Evolutionary conservation across 495 filamentous ascomycete genomes (phyloP).

Genomic region (Lophiotrema nucula): DNA sequence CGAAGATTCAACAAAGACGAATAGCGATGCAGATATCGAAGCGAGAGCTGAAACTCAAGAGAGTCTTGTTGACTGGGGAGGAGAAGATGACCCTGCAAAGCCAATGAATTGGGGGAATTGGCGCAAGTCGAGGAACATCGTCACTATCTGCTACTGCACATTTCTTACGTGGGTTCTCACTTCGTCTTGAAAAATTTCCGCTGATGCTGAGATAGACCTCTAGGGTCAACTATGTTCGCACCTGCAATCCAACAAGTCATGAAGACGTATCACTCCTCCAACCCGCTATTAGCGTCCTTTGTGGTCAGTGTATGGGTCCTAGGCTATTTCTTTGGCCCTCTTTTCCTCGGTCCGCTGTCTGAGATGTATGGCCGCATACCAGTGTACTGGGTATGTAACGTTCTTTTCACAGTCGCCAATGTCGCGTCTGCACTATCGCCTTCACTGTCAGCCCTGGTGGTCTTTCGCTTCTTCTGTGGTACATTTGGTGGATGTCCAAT

Average conservation of each 20-base stretch:
- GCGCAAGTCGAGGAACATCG: constrained; percentile 18
- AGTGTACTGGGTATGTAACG: constrained; percentile 44
- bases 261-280: constrained; percentile 12
- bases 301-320: constrained; percentile 46
- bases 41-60: neutral
- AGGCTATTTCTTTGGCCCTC: constrained; percentile 35
- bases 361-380: constrained; percentile 47
- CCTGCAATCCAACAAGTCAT: constrained; percentile 25
- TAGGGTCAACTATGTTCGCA: constrained; percentile 33
- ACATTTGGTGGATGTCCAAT: constrained; percentile 44
- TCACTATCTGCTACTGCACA: constrained; percentile 24
- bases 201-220: constrained; percentile 31
- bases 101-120: constrained; percentile 21
- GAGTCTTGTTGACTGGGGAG: constrained; percentile 16
- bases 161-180: constrained; percentile 36
- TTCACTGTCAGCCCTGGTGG: constrained; percentile 44
- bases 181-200: neutral
- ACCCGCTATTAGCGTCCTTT: constrained; percentile 32
- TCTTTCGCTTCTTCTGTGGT: constrained; percentile 50
- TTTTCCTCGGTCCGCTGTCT: constrained; percentile 43
- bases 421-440: constrained; percentile 47
- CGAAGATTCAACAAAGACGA: neutral
- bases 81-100: constrained; percentile 15
- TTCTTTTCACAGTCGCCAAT: constrained; percentile 48
- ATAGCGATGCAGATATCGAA: neutral